phyloP scores from a whole-genome alignment of 148 eudicot species.

The Fagopyrum homotropicum region DNA sequence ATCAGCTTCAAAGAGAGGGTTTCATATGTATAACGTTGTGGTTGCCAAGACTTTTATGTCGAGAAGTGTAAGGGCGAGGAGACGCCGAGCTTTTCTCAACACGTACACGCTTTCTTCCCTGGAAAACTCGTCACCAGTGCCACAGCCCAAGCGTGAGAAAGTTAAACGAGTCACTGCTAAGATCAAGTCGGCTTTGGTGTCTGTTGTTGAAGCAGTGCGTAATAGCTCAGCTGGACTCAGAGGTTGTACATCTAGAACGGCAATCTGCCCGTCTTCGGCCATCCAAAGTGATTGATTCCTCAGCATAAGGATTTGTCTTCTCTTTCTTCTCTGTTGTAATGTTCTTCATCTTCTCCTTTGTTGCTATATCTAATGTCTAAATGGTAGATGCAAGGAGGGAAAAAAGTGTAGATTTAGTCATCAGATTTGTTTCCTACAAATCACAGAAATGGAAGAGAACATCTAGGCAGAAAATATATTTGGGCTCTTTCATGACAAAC shows the following conservation, averaged over 20 bases:
- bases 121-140: background rate
- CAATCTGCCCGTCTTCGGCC: conserved; percentile 16
- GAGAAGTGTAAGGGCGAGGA: conserved; percentile 35
- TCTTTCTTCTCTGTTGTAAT: too few species aligned
- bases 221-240: conserved; percentile 10
- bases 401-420: background rate
- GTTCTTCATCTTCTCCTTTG: background rate
- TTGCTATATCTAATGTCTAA: background rate
- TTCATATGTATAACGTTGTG: background rate
- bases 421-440: background rate
- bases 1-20: conserved; percentile 16
- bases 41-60: conserved; percentile 25
- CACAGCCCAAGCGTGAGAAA: conserved; percentile 17
- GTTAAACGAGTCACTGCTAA: conserved; percentile 24
- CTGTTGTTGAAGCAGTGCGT: conserved; percentile 17
- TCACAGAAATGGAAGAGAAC: background rate
- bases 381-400: background rate
- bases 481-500: background rate
- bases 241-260: conserved; percentile 23
- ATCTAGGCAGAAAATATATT: background rate
- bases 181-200: conserved; percentile 20
- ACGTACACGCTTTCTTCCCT: conserved; percentile 35
- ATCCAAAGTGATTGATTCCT: background rate
- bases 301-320: background rate
- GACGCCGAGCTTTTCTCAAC: conserved; percentile 41